A percentile compares a stretch with the other conserved stretches of the same genome.
These are phyloP conservation scores for Populus hybrid DNA, from an alignment of 441 rosid genomes.

Conservation along the genomic window DNA sequence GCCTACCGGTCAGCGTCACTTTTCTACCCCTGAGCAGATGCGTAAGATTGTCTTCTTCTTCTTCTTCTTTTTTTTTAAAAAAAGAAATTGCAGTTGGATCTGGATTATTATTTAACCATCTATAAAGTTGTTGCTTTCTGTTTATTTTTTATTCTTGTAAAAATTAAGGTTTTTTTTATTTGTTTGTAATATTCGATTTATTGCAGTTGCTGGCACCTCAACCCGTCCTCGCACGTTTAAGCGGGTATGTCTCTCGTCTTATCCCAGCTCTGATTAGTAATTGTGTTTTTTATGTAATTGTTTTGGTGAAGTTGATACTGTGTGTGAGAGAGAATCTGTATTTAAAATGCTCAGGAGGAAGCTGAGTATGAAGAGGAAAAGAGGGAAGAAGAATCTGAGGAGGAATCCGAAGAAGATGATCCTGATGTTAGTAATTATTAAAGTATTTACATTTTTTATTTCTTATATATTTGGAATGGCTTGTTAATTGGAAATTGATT, in stretches of 20 bases:
- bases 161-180: not conserved
- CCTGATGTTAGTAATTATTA: conserved; percentile 52
- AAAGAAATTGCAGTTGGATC: not conserved
- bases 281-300: too few species aligned
- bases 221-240: conserved; percentile 85
- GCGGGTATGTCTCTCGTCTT: conserved; percentile 37
- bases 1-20: conserved; percentile 94
- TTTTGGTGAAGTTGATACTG: too few species aligned
- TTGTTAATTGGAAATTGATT: not conserved
- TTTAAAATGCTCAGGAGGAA: conserved; percentile 45
- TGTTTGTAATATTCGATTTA: not conserved
- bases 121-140: not conserved
- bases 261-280: not conserved
- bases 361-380: conserved; percentile 52
- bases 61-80: too few species aligned
- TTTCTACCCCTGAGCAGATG: conserved; percentile 90
- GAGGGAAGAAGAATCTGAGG: conserved; percentile 48
- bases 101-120: not conserved
- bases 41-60: conserved; percentile 40
- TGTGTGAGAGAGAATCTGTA: not conserved
- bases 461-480: not conserved
- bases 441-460: not conserved
- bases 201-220: conserved; percentile 90
- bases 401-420: conserved; percentile 66
- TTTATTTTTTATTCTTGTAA: too few species aligned